A percentile compares a stretch with the other conserved stretches of the same genome.
Conservation (phyloP, 306 rosid genomes). For the Arachis hypogaea region DNA sequence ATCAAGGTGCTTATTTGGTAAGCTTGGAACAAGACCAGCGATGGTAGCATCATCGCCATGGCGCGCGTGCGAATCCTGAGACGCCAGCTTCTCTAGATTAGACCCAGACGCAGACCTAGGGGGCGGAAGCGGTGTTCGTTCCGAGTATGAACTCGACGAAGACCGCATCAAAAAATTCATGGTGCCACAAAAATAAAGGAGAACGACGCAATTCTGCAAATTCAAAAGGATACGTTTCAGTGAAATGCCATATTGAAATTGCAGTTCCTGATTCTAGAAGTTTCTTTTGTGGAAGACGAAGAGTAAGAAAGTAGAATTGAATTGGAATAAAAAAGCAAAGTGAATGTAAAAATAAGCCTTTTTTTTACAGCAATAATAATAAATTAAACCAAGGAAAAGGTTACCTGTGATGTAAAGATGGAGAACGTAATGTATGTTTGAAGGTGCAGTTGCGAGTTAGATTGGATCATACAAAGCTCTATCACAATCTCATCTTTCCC, state of each 20-base stretch:
- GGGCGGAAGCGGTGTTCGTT: conserved; percentile 48
- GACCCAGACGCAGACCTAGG: conserved; percentile 51
- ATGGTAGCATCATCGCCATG: conserved; percentile 43
- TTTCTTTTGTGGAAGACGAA: not conserved
- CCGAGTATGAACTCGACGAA: conserved; percentile 50
- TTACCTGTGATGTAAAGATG: conserved; percentile 22
- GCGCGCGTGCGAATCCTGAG: conserved; percentile 57
- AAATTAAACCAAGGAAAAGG: not conserved
- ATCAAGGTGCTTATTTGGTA: conserved; percentile 67
- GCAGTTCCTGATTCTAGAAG: not conserved
- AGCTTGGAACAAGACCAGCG: conserved; percentile 41
- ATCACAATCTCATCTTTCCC: not conserved
- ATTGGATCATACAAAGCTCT: conserved; percentile 15
- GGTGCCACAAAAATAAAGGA: conserved; percentile 26
- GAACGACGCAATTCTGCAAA: conserved; percentile 30
- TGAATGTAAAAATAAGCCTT: not conserved
- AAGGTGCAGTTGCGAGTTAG: conserved; percentile 2
- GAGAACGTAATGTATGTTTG: not conserved
- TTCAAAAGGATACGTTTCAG: conserved; percentile 26
- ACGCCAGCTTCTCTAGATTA: conserved; percentile 53
- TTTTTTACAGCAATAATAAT: not conserved
- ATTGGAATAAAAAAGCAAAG: not conserved
- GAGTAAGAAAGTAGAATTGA: conserved; percentile 21
- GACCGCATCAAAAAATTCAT: conserved; percentile 88
- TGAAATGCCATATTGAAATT: not conserved